phyloP scores from a whole-genome alignment of 139 green algal species.

The Chlorella sorokiniana region DNA sequence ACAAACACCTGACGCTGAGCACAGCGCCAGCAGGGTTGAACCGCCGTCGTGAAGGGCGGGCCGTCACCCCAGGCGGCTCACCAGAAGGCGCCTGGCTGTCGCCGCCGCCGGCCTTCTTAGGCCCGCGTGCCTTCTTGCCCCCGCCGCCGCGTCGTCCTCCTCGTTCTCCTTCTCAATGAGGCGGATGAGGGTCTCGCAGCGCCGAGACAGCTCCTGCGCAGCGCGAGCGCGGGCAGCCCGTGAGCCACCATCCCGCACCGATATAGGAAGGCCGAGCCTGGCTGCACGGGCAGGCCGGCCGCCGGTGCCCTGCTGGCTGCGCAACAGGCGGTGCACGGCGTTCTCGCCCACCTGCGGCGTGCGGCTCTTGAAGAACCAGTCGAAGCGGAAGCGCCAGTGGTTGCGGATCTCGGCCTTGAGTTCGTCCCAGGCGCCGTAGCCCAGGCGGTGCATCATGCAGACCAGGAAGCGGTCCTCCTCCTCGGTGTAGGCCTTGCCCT shows the following conservation, averaged over 20 bases:
- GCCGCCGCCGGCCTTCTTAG: constrained; percentile 27
- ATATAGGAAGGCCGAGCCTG: no score
- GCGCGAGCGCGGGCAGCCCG: neutral
- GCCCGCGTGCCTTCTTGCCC: constrained; percentile 34
- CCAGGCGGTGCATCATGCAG: constrained; percentile 96
- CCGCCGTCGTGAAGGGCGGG: no score
- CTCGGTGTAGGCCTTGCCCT: constrained; percentile 98
- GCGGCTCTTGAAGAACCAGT: constrained; percentile 99
- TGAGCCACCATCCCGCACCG: no score
- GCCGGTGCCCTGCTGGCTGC: no score
- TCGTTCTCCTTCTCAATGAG: constrained; percentile 97
- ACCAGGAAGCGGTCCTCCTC: constrained; percentile 99
- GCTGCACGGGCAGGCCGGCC: no score
- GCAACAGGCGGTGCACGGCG: no score
- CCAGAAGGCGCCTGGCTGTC: constrained; percentile 30
- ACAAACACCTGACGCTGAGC: no score
- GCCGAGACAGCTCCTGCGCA: constrained; percentile 71
- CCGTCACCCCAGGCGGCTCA: neutral
- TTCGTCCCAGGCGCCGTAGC: constrained; percentile 98
- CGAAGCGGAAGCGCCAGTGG: constrained; percentile 96
- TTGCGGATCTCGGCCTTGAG: constrained; percentile 95
- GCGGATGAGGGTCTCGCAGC: constrained; percentile 95
- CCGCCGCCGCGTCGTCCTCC: constrained; percentile 40
- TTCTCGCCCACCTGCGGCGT: constrained; percentile 65
- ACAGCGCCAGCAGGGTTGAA: no score